phyloP scores from a whole-genome alignment of 169 alveolate species.

The Cryptosporidium ubiquitum region DNA sequence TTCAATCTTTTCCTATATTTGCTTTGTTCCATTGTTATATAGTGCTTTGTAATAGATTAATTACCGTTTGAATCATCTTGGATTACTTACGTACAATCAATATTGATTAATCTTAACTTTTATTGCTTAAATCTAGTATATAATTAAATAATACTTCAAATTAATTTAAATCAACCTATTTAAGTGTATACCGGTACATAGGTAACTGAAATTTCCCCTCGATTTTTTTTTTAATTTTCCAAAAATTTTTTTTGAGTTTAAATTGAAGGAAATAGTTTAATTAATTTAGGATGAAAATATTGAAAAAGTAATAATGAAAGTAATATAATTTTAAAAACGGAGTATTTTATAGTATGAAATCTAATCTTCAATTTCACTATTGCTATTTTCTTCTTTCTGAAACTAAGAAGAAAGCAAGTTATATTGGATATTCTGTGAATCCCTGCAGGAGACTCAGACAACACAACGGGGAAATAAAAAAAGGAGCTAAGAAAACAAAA shows the following conservation, averaged over 20 bases:
- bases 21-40: background rate
- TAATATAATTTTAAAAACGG: background rate
- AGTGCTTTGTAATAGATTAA: background rate
- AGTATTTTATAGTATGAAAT: background rate
- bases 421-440: constrained; percentile 83
- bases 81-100: background rate
- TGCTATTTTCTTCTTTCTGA: constrained; percentile 62
- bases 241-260: background rate
- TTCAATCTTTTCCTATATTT: background rate
- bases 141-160: background rate
- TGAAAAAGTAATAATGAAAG: background rate
- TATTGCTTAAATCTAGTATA: background rate
- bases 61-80: background rate
- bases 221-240: background rate
- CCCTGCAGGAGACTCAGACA: constrained; percentile 83
- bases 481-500: constrained; percentile 82
- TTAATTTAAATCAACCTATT: background rate
- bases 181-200: background rate
- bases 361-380: constrained; percentile 6
- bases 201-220: background rate
- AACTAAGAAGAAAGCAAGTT: constrained; percentile 67
- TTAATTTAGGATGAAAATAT: background rate
- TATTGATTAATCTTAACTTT: no score
- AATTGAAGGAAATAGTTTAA: background rate
- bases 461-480: constrained; percentile 84